phyloP scores from a whole-genome alignment of 371 early-diverging fungal genomes.

The Mucor indicus region DNA sequence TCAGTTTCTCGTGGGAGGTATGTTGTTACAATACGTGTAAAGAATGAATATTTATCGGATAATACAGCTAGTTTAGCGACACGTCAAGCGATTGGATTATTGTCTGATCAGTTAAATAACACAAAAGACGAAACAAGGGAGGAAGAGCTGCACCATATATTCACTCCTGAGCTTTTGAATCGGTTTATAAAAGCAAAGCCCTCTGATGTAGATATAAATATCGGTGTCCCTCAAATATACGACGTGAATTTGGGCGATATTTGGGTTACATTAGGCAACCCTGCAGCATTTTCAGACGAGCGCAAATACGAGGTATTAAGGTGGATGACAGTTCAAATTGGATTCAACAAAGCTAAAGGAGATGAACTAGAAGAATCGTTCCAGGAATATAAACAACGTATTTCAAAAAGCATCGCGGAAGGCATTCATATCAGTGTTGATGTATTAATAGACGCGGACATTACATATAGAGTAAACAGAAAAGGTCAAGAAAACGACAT shows the following conservation, averaged over 20 bases:
- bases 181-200: slow-evolving; percentile 27
- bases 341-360: slow-evolving; percentile 15
- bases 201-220: slow-evolving; percentile 18
- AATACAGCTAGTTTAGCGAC: slow-evolving; percentile 46
- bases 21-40: no score
- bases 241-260: slow-evolving; percentile 52
- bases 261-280: slow-evolving; percentile 50
- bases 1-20: slow-evolving; percentile 60
- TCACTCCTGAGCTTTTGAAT: slow-evolving; percentile 44
- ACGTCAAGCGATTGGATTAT: slow-evolving; percentile 34
- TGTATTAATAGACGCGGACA: slow-evolving; percentile 54
- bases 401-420: slow-evolving; percentile 45
- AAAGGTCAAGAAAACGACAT: slow-evolving; percentile 15
- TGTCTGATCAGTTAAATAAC: slow-evolving; percentile 31
- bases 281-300: slow-evolving; percentile 21
- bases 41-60: no score
- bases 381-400: slow-evolving; percentile 38
- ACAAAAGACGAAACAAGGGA: slow-evolving; percentile 14
- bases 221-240: slow-evolving; percentile 50
- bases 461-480: slow-evolving; percentile 34
- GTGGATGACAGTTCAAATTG: slow-evolving; percentile 45
- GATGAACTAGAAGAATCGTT: slow-evolving; percentile 43
- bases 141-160: slow-evolving; percentile 28
- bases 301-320: slow-evolving; percentile 29
- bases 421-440: slow-evolving; percentile 55